Evolutionary conservation across 345 rosid genomes (phyloP).

Genomic region (Eucalyptus marginata): DNA sequence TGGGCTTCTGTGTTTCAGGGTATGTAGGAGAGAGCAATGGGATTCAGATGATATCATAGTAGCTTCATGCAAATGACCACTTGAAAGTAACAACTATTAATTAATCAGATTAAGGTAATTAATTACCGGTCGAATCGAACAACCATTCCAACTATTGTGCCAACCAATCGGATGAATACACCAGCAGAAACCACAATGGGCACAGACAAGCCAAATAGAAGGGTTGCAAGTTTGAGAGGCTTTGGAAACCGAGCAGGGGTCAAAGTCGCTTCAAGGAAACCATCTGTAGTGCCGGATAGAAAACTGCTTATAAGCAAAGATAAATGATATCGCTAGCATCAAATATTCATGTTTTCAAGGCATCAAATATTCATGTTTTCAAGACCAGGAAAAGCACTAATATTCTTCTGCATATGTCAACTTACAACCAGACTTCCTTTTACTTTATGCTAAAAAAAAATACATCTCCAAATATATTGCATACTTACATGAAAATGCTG

Average conservation of each 20-base stretch:
- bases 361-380: neutral
- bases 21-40: neutral
- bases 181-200: conserved; percentile 79
- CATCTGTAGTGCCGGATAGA: conserved; percentile 41
- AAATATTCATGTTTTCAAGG: neutral
- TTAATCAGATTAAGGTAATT: neutral
- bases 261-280: conserved; percentile 88
- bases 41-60: neutral
- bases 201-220: conserved; percentile 50
- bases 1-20: neutral
- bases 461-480: neutral
- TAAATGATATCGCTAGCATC: neutral
- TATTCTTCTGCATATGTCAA: neutral
- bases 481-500: conserved; percentile 94
- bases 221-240: conserved; percentile 92
- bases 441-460: neutral
- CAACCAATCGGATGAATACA: conserved; percentile 38
- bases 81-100: neutral
- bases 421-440: neutral
- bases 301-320: neutral
- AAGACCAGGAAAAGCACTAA: neutral
- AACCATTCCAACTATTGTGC: conserved; percentile 38
- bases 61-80: neutral
- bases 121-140: conserved; percentile 77
- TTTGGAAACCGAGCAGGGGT: conserved; percentile 70